Evolutionary conservation across 2,329 filamentous ascomycete species (phyloP).

Genomic region (Pseudonectria buxi): DNA sequence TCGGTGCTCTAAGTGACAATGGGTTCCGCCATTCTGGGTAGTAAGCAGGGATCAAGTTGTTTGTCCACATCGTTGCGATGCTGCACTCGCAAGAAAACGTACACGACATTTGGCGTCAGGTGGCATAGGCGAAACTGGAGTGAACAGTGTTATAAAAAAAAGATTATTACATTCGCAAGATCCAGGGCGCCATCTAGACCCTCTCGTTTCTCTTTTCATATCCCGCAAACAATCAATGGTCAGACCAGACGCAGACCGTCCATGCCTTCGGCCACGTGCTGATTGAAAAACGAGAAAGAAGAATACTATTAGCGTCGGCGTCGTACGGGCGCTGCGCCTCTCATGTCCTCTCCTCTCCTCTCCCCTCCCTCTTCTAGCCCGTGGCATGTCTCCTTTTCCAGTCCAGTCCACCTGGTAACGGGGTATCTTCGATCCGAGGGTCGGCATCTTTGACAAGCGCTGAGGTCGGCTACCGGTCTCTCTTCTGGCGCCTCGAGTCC

Average conservation of each 20-base stretch:
- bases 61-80: too few relatives aligned
- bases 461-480: conserved; percentile 9
- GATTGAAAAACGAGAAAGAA: conserved; percentile 9
- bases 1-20: too few relatives aligned
- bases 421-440: conserved; percentile 20
- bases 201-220: conserved; percentile 15
- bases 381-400: conserved; percentile 15
- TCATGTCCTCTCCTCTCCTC: conserved; percentile 10
- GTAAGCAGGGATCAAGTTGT: too few relatives aligned
- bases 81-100: conserved; percentile 9
- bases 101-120: conserved; percentile 18
- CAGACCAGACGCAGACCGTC: too few relatives aligned
- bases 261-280: too few relatives aligned
- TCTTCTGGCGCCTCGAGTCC: conserved; percentile 11
- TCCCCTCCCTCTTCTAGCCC: conserved; percentile 4
- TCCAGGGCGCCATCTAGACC: conserved; percentile 24
- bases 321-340: conserved; percentile 13
- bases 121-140: conserved; percentile 18
- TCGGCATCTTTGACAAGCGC: conserved; percentile 16
- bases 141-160: conserved; percentile 32
- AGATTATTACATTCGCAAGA: conserved; percentile 45
- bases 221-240: conserved; percentile 13
- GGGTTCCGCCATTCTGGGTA: too few relatives aligned
- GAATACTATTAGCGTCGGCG: conserved; percentile 19
- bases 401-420: conserved; percentile 18